Conservation (phyloP, 225 moss, liverwort and hornwort species). For the Rhytidiadelphus loreus region DNA sequence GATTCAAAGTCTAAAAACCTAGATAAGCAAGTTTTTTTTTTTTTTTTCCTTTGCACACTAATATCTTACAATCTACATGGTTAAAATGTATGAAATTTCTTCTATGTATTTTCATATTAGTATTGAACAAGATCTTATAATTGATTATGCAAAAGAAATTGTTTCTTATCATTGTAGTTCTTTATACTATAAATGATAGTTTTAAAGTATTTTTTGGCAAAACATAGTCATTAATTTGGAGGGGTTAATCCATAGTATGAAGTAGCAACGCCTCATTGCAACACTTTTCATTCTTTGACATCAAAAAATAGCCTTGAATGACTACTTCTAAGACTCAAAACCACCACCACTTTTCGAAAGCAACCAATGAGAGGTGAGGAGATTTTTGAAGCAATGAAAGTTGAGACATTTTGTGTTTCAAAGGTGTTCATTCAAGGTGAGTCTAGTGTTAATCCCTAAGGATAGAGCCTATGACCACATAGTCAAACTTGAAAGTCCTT, state of each 20-base stretch:
- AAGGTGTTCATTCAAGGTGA: neutral
- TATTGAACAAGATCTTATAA: neutral
- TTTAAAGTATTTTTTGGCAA: neutral
- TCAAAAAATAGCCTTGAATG: neutral
- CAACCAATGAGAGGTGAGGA: neutral
- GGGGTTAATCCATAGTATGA: neutral
- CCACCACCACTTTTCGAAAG: accelerated
- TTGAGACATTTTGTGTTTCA: neutral
- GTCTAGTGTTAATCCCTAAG: neutral
- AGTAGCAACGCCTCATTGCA: neutral
- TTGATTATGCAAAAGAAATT: neutral
- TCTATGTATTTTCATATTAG: neutral
- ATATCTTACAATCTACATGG: too few relatives aligned
- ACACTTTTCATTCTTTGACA: neutral
- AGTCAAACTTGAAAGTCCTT: neutral
- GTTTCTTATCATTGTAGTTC: neutral
- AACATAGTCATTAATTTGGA: neutral
- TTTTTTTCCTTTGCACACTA: too few relatives aligned
- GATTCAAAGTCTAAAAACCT: too few relatives aligned
- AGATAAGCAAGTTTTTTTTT: too few relatives aligned
- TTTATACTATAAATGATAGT: neutral
- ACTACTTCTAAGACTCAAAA: neutral
- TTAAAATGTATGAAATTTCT: too few relatives aligned
- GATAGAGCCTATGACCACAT: accelerated
- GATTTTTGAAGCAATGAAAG: neutral